Evolutionary conservation across 306 rosid genomes (phyloP).

Genomic region (Biancaea sappan): DNA sequence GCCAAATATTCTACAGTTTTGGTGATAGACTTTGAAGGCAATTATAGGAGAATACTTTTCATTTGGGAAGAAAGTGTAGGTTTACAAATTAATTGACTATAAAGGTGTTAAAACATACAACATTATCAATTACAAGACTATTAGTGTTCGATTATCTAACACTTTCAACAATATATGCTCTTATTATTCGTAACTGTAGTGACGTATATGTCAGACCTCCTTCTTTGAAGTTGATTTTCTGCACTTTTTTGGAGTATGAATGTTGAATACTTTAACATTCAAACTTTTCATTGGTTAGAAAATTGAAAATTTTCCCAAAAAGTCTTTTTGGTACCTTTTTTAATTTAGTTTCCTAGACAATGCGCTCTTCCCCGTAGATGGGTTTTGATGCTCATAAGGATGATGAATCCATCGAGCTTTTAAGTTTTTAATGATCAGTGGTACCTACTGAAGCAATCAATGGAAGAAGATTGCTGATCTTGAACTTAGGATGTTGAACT

Average conservation of each 20-base stretch:
- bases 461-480: neutral
- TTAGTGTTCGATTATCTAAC: neutral
- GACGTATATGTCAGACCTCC: neutral
- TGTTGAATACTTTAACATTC: neutral
- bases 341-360: neutral
- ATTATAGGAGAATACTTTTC: neutral
- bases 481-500: constrained; percentile 1
- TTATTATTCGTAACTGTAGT: neutral
- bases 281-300: neutral
- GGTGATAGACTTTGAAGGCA: no score
- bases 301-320: neutral
- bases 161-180: no score
- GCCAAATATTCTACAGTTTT: no score
- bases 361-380: constrained; percentile 9
- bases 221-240: neutral
- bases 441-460: neutral
- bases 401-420: constrained; percentile 1
- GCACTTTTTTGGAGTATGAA: neutral
- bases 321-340: neutral
- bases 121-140: neutral
- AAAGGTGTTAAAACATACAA: neutral
- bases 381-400: constrained; percentile 7
- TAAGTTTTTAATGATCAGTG: neutral
- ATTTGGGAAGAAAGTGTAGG: neutral
- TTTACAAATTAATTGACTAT: neutral